Evolutionary conservation across 768 basidiomycete species (phyloP).

Genomic region (Rhizopogon sp.): DNA sequence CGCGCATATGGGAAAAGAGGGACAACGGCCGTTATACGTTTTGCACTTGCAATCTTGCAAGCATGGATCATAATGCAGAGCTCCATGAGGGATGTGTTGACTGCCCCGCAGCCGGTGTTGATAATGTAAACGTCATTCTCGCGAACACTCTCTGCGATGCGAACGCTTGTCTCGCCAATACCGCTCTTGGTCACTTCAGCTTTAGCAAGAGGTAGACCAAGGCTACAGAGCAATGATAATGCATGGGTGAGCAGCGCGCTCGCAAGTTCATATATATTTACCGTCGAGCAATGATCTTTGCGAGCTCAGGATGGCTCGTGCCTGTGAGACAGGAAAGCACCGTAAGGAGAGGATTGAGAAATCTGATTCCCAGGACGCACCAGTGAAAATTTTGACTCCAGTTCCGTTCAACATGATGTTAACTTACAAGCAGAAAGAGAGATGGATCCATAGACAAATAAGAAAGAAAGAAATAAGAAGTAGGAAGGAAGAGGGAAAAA

Average conservation of each 20-base stretch:
- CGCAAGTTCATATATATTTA: slow-evolving; percentile 30
- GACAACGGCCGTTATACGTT: slow-evolving; percentile 96
- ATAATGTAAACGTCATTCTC: slow-evolving; percentile 99
- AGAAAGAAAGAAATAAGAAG: slow-evolving; percentile 7
- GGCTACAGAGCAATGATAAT: slow-evolving; percentile 44
- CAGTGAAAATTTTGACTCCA: slow-evolving; percentile 57
- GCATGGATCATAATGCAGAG: slow-evolving; percentile 99
- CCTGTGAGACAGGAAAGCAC: slow-evolving; percentile 41
- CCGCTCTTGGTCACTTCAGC: slow-evolving; percentile 86
- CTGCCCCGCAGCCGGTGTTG: slow-evolving; percentile 81
- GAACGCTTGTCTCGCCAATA: slow-evolving; percentile 88
- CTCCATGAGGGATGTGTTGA: slow-evolving; percentile 97
- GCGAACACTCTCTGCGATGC: slow-evolving; percentile 91
- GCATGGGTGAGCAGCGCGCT: slow-evolving; percentile 8
- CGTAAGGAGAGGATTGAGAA: background rate
- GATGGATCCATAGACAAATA: background rate
- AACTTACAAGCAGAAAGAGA: slow-evolving; percentile 5
- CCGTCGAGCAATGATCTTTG: slow-evolving; percentile 91
- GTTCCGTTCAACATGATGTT: slow-evolving; percentile 48
- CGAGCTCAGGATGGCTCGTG: slow-evolving; percentile 93
- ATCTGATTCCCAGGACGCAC: slow-evolving; percentile 27
- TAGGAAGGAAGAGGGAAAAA: slow-evolving; percentile 5
- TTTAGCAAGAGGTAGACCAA: slow-evolving; percentile 84
- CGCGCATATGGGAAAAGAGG: slow-evolving; percentile 96
- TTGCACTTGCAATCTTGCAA: slow-evolving; percentile 98